phyloP scores from a whole-genome alignment of 257 asterid genomes.

The Ilex asprella region DNA sequence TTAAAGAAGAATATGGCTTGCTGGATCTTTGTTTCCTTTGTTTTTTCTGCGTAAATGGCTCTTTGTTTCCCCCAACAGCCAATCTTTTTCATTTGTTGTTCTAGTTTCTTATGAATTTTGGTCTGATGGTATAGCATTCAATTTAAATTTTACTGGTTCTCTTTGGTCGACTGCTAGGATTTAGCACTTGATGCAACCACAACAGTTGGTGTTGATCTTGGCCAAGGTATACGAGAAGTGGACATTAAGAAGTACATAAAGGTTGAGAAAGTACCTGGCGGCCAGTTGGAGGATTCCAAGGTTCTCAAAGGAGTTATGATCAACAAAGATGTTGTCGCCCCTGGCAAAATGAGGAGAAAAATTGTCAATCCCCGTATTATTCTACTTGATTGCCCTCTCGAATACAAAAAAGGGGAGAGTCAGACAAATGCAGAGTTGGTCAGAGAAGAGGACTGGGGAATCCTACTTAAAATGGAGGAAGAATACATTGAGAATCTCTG shows the following conservation, averaged over 20 bases:
- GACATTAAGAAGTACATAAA: conserved; percentile 91
- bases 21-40: too few species aligned
- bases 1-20: too few species aligned
- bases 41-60: too few species aligned
- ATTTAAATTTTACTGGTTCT: background rate
- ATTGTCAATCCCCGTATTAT: conserved; percentile 81
- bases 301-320: conserved; percentile 92
- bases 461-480: conserved; percentile 90
- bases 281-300: conserved; percentile 90
- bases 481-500: conserved; percentile 83
- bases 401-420: conserved; percentile 98
- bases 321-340: conserved; percentile 91
- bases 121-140: background rate
- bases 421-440: conserved; percentile 92
- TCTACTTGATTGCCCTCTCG: conserved; percentile 88
- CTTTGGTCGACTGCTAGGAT: conserved; percentile 46
- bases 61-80: too few species aligned
- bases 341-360: conserved; percentile 94
- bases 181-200: conserved; percentile 86
- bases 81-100: too few species aligned
- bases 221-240: conserved; percentile 89
- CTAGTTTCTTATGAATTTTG: too few species aligned
- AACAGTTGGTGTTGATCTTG: conserved; percentile 80
- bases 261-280: conserved; percentile 96
- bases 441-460: conserved; percentile 93